Evolutionary conservation across 192 early-diverging fungal species (phyloP), one percentile per base, ranked within the genome.

Genomic region (Rhizophagus prolifer): DNA sequence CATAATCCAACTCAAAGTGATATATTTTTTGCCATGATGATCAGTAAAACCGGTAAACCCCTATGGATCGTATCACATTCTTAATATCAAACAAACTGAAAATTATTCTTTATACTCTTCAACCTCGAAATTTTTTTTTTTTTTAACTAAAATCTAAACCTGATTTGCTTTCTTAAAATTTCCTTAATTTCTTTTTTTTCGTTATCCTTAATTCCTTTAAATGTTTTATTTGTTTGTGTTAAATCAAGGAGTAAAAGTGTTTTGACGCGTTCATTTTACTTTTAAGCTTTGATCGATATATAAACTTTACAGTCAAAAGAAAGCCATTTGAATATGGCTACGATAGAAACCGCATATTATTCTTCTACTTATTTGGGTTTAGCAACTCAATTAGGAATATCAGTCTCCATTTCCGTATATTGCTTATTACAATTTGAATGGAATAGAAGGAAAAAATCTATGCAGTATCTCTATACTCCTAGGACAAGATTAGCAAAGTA

Each of bases 371-470:
- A 85, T 68, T 78, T 86, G 30, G 88, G 88, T 7, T 69, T 89
- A 64, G 82, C 83, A 2, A 82, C 88, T 16, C 85, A 85, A 67
- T 77, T 89, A 67, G 86, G 86, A 25, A 85, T 89, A 58, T 82
- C 84, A 1, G 71, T 81, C 36, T 76, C 79, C n/a, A 80, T 89
- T 25, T 84, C 82, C 0, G 50, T 81, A 5, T 78, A 78, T 38
- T 86, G 88, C 73, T 58, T 89, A 36, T 76, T 84, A 30, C 77
- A 79, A 31, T 89, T 87, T 77, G 88, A 89, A 79, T 80, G 79
- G 74, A 86, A 81, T 76, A 50, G 86, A 61, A 76, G 84, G 1
- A 77, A 80, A 74, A 82, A 86, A 61, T 87, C 84, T 0, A 83
- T 87, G 70, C 77, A 84, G 31, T 86, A 83, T 76, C 72, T 89